A percentile compares a stretch with the other conserved stretches of the same genome.
phyloP scores from a whole-genome alignment of 1,284 basidiomycete species.

The Prillingera fragicola region DNA sequence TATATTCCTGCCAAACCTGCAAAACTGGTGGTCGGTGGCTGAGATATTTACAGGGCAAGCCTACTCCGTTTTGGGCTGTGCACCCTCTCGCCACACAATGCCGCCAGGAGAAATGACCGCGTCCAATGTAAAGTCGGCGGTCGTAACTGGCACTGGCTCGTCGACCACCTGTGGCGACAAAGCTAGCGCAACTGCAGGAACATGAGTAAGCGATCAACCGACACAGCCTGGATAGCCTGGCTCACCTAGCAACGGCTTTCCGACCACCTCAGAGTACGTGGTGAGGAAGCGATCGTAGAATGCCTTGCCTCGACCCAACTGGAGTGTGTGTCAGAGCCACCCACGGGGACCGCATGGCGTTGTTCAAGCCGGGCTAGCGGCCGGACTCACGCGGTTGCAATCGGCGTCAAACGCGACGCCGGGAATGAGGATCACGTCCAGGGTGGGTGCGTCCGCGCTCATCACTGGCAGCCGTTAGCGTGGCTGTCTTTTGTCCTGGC shows the following conservation, averaged over 20 bases:
- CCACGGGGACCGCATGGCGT: no score
- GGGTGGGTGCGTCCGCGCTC: slow-evolving; percentile 15
- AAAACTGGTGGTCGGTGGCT: no score
- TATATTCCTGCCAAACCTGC: not conserved
- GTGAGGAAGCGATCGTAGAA: slow-evolving; percentile 45
- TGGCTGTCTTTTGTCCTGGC: no score
- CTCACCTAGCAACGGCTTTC: slow-evolving; percentile 37
- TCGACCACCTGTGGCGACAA: slow-evolving; percentile 37
- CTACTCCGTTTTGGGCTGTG: not conserved
- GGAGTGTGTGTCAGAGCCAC: slow-evolving; percentile 2
- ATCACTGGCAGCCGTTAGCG: slow-evolving; percentile 18
- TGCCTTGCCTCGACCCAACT: slow-evolving; percentile 48
- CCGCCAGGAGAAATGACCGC: slow-evolving; percentile 36
- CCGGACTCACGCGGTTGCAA: slow-evolving; percentile 37
- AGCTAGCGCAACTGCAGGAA: slow-evolving; percentile 40
- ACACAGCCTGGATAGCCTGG: not conserved
- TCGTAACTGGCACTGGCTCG: slow-evolving; percentile 32
- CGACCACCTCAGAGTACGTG: slow-evolving; percentile 22
- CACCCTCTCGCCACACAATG: slow-evolving; percentile 26
- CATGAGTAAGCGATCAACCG: not conserved
- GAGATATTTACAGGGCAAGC: no score
- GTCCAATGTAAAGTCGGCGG: slow-evolving; percentile 35
- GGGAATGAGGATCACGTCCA: slow-evolving; percentile 45
- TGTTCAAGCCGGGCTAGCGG: not conserved
- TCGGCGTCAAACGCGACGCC: slow-evolving; percentile 44